Evolutionary conservation across 495 filamentous ascomycete species (phyloP), one percentile per base, ranked within the genome.

Genomic region (Cudoniella acicularis): DNA sequence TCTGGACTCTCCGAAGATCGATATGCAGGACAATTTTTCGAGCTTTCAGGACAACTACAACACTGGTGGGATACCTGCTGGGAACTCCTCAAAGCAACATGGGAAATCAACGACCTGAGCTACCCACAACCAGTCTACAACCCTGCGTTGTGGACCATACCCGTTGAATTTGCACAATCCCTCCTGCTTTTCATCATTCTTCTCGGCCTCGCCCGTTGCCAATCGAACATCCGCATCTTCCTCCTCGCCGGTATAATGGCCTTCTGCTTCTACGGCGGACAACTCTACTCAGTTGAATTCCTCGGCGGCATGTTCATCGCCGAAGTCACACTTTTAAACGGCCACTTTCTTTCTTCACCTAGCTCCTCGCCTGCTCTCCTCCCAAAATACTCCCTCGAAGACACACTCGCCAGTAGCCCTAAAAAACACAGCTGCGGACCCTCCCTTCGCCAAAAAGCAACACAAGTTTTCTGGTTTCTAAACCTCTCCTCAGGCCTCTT

Each of bases 81-180:
- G 74, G 73, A 77, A 25, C 81, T 78, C 70, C 72, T 78, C 51
- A 48, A 63, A 17, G 79, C 79, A 0, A 65, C 82, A 4, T 75
- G 73, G 40, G 71, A 72, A 24, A 70, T 86, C 13, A 69, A 67
- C 40, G 73, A 74, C 18, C 59, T 74, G 0, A 79, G 77, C 52
- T 78, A 84, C 66, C 75, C 77, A 46, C 75, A 80, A 23, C 70
- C 60, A 36, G 16, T 20, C 18, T 86, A 88, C 63, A 86, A 89
- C 52, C 79, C 84, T 3, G 85, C 87, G 59, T 72, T 88, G 0
- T 89, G 86, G 86, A 89, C 86, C 22, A 87, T 89, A n/a, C 86
- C 86, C 0, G 78, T 88, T 23, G 86, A 89, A 65, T 87, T 87
- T 60, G 75, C 83, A 51, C 79, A 79, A 58, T 86, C 83, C 9